Conservation (phyloP, 768 basidiomycete genomes). For the Podaxis rugospora region DNA sequence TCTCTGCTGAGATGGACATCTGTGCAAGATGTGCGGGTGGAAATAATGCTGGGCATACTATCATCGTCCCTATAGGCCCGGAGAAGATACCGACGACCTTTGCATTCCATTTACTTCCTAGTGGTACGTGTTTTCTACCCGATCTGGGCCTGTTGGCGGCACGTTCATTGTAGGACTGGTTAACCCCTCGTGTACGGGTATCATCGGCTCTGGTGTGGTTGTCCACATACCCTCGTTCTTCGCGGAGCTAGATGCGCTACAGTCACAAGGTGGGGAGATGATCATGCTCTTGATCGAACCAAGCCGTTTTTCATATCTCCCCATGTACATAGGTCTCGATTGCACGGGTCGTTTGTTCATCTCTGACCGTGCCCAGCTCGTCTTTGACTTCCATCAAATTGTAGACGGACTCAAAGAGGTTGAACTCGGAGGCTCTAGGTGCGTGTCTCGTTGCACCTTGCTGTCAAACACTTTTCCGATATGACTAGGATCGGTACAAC, state of each 20-base stretch:
- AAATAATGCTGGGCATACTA: constrained; percentile 99
- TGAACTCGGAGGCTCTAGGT: constrained; percentile 89
- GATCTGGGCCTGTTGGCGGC: background rate
- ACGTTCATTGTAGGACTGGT: constrained; percentile 55
- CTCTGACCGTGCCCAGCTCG: constrained; percentile 94
- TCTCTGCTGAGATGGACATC: constrained; percentile 84
- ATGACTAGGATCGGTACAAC: constrained; percentile 87
- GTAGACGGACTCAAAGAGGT: constrained; percentile 98
- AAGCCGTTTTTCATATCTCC: background rate
- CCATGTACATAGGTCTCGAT: constrained; percentile 58
- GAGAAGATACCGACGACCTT: constrained; percentile 64
- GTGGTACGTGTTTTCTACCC: constrained; percentile 51
- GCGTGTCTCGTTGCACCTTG: constrained; percentile 4
- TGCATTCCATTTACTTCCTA: constrained; percentile 94
- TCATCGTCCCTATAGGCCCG: constrained; percentile 75
- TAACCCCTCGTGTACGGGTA: constrained; percentile 77
- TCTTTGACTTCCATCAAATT: constrained; percentile 99
- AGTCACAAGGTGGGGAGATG: constrained; percentile 64
- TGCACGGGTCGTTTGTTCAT: constrained; percentile 84
- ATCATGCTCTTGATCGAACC: background rate
- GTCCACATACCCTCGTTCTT: constrained; percentile 96
- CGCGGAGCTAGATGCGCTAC: constrained; percentile 80
- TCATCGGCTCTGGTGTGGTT: constrained; percentile 96
- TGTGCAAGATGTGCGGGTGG: constrained; percentile 97
- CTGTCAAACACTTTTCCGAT: constrained; percentile 7